A percentile compares a stretch with the other conserved stretches of the same genome.
These are phyloP conservation scores for Silene coronaria DNA, from an alignment of 179 eudicot species.

Conservation along the genomic window DNA sequence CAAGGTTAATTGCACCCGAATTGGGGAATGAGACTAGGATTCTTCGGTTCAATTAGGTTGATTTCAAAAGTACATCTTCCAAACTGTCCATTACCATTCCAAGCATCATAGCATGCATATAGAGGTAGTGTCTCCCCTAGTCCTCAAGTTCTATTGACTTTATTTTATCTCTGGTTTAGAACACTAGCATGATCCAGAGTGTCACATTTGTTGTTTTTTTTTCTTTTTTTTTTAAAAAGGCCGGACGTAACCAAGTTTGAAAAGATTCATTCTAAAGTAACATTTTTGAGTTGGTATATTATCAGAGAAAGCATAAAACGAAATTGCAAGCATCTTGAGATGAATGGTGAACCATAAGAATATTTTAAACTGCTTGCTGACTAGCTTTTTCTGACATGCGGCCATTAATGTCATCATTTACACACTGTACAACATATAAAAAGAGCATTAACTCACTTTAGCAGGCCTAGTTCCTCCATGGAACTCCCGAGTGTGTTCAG, in stretches of 20 bases:
- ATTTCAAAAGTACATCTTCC: background rate
- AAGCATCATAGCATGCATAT: background rate
- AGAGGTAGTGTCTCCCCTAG: background rate
- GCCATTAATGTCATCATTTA: background rate
- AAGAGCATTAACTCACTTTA: constrained; percentile 47
- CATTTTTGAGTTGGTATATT: background rate
- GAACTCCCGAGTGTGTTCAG: constrained; percentile 55
- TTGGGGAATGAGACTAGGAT: background rate
- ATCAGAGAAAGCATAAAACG: background rate
- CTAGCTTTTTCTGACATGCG: background rate
- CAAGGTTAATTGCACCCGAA: background rate
- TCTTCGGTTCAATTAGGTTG: background rate
- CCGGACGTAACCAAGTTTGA: background rate
- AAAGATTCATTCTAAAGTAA: background rate
- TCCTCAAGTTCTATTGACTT: background rate
- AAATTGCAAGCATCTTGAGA: constrained; percentile 7
- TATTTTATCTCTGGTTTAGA: background rate
- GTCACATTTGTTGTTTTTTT: background rate
- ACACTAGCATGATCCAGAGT: background rate
- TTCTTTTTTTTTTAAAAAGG: no score
- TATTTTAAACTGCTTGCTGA: background rate
- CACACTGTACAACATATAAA: background rate
- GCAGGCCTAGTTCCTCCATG: constrained; percentile 56
- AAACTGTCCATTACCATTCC: background rate
- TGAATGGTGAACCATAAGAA: background rate